Evolutionary conservation across 139 green algal genomes (phyloP).

Genomic region (Bryopsis sp.): DNA sequence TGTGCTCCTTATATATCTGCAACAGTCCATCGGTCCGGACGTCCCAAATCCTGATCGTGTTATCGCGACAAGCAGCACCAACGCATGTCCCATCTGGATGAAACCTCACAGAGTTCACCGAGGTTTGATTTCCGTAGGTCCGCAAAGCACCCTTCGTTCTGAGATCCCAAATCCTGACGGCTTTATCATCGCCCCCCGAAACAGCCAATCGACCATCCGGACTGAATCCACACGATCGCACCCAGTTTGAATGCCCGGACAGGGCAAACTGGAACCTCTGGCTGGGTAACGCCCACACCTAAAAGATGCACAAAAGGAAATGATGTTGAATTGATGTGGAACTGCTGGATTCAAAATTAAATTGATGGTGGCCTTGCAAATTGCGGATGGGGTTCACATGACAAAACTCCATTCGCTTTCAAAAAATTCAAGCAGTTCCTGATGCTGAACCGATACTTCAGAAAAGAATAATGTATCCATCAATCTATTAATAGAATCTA

Average conservation of each 20-base stretch:
- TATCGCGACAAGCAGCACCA: conserved; percentile 50
- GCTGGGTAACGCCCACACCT: conserved; percentile 69
- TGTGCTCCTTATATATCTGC: conserved; percentile 69
- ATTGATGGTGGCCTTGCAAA: no score
- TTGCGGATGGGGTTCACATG: no score
- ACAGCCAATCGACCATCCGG: conserved; percentile 67
- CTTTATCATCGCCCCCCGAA: conserved; percentile 74
- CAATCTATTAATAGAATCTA: no score
- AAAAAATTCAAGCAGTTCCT: no score
- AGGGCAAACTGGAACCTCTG: conserved; percentile 75
- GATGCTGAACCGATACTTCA: no score
- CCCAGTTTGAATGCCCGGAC: conserved; percentile 80
- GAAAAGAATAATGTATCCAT: no score
- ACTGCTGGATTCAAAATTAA: no score
- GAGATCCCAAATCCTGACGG: conserved; percentile 74
- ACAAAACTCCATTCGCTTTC: no score
- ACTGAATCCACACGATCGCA: conserved; percentile 57
- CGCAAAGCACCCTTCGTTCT: conserved; percentile 43
- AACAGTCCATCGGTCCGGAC: conserved; percentile 23
- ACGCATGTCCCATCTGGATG: conserved; percentile 80
- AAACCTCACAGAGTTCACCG: conserved; percentile 59
- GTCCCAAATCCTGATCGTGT: conserved; percentile 51
- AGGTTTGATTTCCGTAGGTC: conserved; percentile 43
- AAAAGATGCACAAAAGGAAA: conserved; percentile 5
- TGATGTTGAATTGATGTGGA: no score